Evolutionary conservation across 164 flowering plant genomes (phyloP).

Genomic region (Magnolia changhungtana): DNA sequence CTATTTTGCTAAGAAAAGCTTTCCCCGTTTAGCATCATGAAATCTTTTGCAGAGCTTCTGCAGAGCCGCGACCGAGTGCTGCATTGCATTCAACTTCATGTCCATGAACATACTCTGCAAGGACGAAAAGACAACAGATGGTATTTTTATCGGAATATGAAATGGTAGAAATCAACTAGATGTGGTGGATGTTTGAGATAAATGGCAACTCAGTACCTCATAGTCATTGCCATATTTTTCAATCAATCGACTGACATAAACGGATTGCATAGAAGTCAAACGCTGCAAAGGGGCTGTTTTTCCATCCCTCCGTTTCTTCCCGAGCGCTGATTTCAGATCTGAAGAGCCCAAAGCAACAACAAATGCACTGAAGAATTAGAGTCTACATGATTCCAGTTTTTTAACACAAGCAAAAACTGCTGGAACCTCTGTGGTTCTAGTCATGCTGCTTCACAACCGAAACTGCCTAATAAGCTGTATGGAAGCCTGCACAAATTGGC

Average conservation of each 20-base stretch:
- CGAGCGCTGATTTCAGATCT: slow-evolving; percentile 84
- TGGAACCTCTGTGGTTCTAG: too few relatives aligned
- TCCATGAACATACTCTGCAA: slow-evolving; percentile 89
- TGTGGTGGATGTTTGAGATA: too few relatives aligned
- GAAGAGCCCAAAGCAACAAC: not conserved
- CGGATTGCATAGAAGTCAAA: slow-evolving; percentile 67
- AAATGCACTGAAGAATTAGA: not conserved
- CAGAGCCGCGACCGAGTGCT: slow-evolving; percentile 74
- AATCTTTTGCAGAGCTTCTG: slow-evolving; percentile 77
- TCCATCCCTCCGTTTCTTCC: slow-evolving; percentile 88
- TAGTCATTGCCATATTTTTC: slow-evolving; percentile 82
- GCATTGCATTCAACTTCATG: slow-evolving; percentile 73
- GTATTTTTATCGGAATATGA: too few relatives aligned
- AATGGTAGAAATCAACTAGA: too few relatives aligned
- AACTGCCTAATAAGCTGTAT: too few relatives aligned
- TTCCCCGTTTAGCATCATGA: slow-evolving; percentile 13
- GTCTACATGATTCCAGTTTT: too few relatives aligned
- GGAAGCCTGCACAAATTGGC: too few relatives aligned
- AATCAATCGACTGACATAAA: slow-evolving; percentile 50
- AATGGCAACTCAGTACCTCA: slow-evolving; percentile 38
- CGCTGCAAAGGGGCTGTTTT: slow-evolving; percentile 60
- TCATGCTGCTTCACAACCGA: too few relatives aligned
- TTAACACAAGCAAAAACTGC: too few relatives aligned
- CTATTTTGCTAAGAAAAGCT: not conserved
- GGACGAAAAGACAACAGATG: too few relatives aligned